Percentiles rank a stretch among this genome's conserved stretches.
Evolutionary conservation across 805 yeast genomes (phyloP).

Genomic region (Hyphopichia homilentoma): DNA sequence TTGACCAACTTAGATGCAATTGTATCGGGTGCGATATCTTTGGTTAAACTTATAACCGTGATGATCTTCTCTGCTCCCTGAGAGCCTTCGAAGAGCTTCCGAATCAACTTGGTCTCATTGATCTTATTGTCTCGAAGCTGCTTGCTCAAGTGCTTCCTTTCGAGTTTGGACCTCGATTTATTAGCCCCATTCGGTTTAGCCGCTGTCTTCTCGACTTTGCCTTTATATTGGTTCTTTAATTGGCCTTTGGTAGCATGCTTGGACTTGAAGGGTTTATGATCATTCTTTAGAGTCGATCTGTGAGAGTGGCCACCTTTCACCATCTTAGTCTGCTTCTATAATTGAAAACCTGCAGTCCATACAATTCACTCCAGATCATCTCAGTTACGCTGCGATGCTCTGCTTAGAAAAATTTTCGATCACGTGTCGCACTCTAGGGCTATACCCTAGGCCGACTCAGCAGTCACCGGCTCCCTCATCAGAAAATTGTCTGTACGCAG

Average conservation of each 20-base stretch:
- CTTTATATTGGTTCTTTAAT: slow-evolving; percentile 74
- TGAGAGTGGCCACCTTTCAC: slow-evolving; percentile 64
- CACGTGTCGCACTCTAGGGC: slow-evolving; percentile 1
- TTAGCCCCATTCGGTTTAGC: slow-evolving; percentile 30
- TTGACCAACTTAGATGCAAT: slow-evolving; percentile 53
- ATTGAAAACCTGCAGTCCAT: too few relatives aligned
- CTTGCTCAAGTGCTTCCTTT: slow-evolving; percentile 73
- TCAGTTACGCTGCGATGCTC: slow-evolving; percentile 1
- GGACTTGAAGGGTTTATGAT: slow-evolving; percentile 87
- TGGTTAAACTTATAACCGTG: slow-evolving; percentile 74
- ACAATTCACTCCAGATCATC: too few relatives aligned
- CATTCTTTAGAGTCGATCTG: slow-evolving; percentile 76
- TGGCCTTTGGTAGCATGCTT: slow-evolving; percentile 89
- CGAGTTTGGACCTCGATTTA: slow-evolving; percentile 44
- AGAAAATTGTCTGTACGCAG: too few relatives aligned
- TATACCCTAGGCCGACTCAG: slow-evolving; percentile 1
- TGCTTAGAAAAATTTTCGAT: too few relatives aligned
- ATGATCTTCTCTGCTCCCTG: slow-evolving; percentile 81
- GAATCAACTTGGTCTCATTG: slow-evolving; percentile 49
- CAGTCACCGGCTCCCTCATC: background rate
- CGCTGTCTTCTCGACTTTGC: slow-evolving; percentile 75
- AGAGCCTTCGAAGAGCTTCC: slow-evolving; percentile 75
- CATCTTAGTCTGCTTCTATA: slow-evolving; percentile 6
- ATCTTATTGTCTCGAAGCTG: slow-evolving; percentile 78
- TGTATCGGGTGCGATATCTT: slow-evolving; percentile 57